phyloP scores from a whole-genome alignment of 2,329 filamentous ascomycete genomes.

The Colletotrichum higginsianum region DNA sequence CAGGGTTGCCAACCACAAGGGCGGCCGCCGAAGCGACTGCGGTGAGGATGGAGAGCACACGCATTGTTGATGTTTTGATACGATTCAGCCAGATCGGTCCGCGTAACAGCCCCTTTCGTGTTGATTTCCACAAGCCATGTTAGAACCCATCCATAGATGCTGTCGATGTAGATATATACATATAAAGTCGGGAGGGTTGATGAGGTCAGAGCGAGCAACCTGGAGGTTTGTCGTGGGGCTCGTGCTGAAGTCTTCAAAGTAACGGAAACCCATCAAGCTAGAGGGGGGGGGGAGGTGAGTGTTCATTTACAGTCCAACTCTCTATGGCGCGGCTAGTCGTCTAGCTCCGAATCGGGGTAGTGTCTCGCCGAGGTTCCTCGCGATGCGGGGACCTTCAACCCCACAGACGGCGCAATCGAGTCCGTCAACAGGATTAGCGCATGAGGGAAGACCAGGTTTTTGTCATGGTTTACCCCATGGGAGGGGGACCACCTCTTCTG shows the following conservation, averaged over 20 bases:
- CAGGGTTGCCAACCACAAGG: too few relatives aligned
- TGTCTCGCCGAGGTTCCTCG: conserved; percentile 22
- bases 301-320: conserved; percentile 7
- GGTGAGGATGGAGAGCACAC: too few relatives aligned
- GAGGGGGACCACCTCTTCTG: neutral
- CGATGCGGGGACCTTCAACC: conserved; percentile 16
- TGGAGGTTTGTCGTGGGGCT: neutral
- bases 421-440: conserved; percentile 18
- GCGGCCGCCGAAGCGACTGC: too few relatives aligned
- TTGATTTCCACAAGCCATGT: too few relatives aligned
- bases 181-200: too few relatives aligned
- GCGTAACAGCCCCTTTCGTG: too few relatives aligned
- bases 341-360: conserved; percentile 25
- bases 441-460: conserved; percentile 22
- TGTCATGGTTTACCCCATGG: neutral
- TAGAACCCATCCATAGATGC: too few relatives aligned
- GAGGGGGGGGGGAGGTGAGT: neutral
- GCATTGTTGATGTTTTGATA: too few relatives aligned
- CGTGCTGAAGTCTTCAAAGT: neutral
- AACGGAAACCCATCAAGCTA: neutral
- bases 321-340: conserved; percentile 35
- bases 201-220: neutral
- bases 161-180: too few relatives aligned
- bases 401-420: conserved; percentile 25
- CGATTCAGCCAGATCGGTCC: too few relatives aligned